A percentile compares a stretch with the other conserved stretches of the same genome.
Conservation (phyloP, 225 moss, liverwort and hornwort genomes). For the Polytrichum commune region DNA sequence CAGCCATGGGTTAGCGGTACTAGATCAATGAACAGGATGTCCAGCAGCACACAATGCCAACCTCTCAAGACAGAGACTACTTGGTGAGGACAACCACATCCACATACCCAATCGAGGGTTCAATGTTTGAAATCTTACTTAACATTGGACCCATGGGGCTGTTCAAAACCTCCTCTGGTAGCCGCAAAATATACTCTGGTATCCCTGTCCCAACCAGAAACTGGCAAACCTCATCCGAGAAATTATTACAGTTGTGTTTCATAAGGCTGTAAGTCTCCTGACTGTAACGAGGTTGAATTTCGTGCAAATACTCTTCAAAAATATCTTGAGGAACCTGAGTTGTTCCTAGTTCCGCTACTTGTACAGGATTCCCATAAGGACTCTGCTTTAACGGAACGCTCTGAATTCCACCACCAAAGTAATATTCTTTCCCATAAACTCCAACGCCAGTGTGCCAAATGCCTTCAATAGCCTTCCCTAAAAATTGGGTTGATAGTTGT, state of each 20-base stretch:
- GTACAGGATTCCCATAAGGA: conserved; percentile 79
- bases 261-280: conserved; percentile 80
- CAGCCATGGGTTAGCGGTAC: not conserved
- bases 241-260: conserved; percentile 95
- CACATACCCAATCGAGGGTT: not conserved
- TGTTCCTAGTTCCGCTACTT: conserved; percentile 69
- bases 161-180: conserved; percentile 83
- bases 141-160: conserved; percentile 83
- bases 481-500: conserved; percentile 80
- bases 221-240: conserved; percentile 82
- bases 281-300: conserved; percentile 80
- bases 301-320: conserved; percentile 82
- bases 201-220: conserved; percentile 83
- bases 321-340: conserved; percentile 84
- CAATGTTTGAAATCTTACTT: conserved; percentile 38
- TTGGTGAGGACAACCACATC: not conserved
- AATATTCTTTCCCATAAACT: conserved; percentile 85
- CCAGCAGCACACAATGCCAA: no score
- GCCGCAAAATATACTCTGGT: conserved; percentile 72
- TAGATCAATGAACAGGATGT: no score
- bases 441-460: conserved; percentile 96
- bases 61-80: not conserved
- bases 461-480: conserved; percentile 90
- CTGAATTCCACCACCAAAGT: conserved; percentile 93
- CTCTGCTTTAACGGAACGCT: conserved; percentile 68